A percentile compares a stretch with the other conserved stretches of the same genome.
These are phyloP conservation scores for Pseudoturritis turrita DNA, from an alignment of 345 rosid species.

Conservation along the genomic window DNA sequence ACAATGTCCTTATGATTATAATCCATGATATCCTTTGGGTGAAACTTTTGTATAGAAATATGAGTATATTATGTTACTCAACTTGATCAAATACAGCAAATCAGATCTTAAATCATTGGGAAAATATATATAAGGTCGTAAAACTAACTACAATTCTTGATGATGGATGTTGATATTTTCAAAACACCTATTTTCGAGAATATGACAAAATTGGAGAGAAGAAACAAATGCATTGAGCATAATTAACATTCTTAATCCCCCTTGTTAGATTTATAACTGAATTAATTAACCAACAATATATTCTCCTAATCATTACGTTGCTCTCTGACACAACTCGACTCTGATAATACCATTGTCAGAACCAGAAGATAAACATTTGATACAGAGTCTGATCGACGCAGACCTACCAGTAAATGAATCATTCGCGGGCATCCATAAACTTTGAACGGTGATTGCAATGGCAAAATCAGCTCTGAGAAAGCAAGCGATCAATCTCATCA, in stretches of 20 bases:
- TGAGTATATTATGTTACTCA: neutral
- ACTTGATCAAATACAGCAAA: neutral
- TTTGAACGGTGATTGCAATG: constrained; percentile 4
- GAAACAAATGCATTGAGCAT: neutral
- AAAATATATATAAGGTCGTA: neutral
- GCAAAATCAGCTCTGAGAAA: constrained; percentile 13
- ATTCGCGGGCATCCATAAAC: neutral
- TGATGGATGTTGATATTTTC: too few species aligned
- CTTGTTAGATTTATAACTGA: neutral
- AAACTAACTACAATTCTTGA: too few species aligned
- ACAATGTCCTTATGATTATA: too few species aligned
- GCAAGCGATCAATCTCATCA: constrained; percentile 41
- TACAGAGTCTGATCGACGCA: neutral
- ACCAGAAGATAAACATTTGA: constrained; percentile 2
- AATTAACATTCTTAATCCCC: neutral
- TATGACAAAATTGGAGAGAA: neutral
- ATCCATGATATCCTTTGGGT: neutral
- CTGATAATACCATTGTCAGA: neutral
- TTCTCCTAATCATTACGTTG: neutral
- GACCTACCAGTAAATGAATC: neutral
- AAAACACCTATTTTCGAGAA: neutral
- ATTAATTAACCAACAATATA: neutral
- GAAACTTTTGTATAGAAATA: neutral
- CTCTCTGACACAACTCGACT: neutral
- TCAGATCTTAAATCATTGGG: neutral